phyloP scores from a whole-genome alignment of 1,284 basidiomycete species.

The Pseudozyma hubeiensis region DNA sequence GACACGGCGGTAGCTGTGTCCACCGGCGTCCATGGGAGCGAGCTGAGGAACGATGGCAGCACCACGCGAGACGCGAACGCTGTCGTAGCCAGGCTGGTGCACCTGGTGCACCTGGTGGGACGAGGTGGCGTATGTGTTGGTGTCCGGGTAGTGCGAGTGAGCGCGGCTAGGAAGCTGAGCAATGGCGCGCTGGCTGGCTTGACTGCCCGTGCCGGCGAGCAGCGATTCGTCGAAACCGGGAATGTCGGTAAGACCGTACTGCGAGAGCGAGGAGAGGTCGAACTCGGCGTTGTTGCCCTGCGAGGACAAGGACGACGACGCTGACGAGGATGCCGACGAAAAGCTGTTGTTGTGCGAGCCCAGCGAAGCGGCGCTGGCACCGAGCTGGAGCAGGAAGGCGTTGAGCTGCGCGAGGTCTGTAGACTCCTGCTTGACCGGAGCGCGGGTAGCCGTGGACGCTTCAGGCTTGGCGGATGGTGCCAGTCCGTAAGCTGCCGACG shows the following conservation, averaged over 20 bases:
- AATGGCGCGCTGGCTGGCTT: slow-evolving; percentile 34
- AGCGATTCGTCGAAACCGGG: slow-evolving; percentile 61
- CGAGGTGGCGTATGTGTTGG: slow-evolving; percentile 15
- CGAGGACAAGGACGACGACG: slow-evolving; percentile 38
- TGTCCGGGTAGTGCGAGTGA: slow-evolving; percentile 33
- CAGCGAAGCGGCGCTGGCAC: slow-evolving; percentile 59
- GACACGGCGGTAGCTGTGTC: slow-evolving; percentile 59
- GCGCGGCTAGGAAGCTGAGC: slow-evolving; percentile 55
- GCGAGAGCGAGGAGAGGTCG: slow-evolving; percentile 54
- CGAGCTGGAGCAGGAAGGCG: slow-evolving; percentile 67
- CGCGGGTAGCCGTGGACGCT: slow-evolving; percentile 5
- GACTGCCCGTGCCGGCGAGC: slow-evolving; percentile 12
- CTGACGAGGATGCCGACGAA: slow-evolving; percentile 25
- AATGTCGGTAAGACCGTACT: slow-evolving; percentile 59
- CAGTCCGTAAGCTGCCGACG: slow-evolving; percentile 16
- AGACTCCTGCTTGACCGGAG: slow-evolving; percentile 71
- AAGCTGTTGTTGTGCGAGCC: slow-evolving; percentile 43
- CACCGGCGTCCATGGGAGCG: slow-evolving; percentile 49
- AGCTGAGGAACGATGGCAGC: slow-evolving; percentile 56
- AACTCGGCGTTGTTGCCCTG: slow-evolving; percentile 43
- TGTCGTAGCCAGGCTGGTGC: slow-evolving; percentile 52
- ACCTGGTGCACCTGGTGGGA: slow-evolving; percentile 27
- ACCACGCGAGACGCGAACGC: slow-evolving; percentile 45
- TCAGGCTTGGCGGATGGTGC: slow-evolving; percentile 22
- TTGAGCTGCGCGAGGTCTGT: slow-evolving; percentile 66